Conservation (phyloP, 2,329 filamentous ascomycete species). For the Apiospora pterosperma region DNA sequence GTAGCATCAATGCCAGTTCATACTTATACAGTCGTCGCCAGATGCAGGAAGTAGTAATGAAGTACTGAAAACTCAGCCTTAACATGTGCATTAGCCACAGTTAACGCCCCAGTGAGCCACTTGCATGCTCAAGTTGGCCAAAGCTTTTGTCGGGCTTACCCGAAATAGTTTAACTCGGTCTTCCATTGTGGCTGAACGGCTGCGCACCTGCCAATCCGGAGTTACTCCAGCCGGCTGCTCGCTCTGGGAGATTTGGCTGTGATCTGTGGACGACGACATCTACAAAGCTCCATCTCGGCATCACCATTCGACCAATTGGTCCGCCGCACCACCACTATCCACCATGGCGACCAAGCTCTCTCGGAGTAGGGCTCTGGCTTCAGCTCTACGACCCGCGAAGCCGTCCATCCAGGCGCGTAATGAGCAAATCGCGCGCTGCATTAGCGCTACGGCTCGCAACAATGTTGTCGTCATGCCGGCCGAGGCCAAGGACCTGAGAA, state of each 20-base stretch:
- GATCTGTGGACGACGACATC: conserved; percentile 5
- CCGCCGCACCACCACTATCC: not conserved
- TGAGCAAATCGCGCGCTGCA: conserved; percentile 42
- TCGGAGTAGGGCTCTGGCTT: conserved; percentile 53
- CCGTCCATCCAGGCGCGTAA: conserved; percentile 36
- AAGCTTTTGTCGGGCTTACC: not conserved
- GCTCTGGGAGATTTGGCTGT: not conserved
- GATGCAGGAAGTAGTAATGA: not conserved
- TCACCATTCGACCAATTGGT: conserved; percentile 7
- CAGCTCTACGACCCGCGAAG: conserved; percentile 52
- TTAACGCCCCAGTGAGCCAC: not conserved
- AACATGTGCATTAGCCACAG: not conserved
- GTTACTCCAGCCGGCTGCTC: not conserved
- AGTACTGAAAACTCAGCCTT: too few species aligned
- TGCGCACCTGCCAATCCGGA: not conserved
- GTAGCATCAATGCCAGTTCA: too few species aligned
- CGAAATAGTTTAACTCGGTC: not conserved
- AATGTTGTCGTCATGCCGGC: conserved; percentile 53
- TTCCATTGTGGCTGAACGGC: not conserved
- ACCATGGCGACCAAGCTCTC: conserved; percentile 60
- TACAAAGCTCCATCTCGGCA: conserved; percentile 2
- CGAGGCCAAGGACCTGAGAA: conserved; percentile 64
- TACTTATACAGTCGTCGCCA: too few species aligned
- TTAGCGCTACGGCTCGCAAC: conserved; percentile 45
- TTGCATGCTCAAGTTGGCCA: not conserved